phyloP scores from a whole-genome alignment of 495 filamentous ascomycete species.

The Symbiotaphrina buchneri region DNA sequence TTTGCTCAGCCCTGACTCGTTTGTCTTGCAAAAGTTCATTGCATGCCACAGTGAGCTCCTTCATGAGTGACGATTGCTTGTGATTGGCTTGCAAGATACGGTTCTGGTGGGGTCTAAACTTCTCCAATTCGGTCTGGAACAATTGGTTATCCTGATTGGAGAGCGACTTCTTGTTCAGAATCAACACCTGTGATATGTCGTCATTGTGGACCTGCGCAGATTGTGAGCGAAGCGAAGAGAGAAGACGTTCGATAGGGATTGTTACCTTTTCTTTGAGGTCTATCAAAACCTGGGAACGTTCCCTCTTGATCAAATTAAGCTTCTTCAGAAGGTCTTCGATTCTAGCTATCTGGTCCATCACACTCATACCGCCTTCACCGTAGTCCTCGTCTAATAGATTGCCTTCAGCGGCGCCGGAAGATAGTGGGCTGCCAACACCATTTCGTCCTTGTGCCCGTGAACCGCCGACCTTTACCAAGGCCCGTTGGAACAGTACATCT shows the following conservation, averaged over 20 bases:
- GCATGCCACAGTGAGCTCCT: constrained; percentile 78
- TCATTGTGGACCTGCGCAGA: constrained; percentile 61
- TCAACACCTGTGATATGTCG: constrained; percentile 90
- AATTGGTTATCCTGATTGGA: constrained; percentile 71
- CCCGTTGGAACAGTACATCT: constrained; percentile 72
- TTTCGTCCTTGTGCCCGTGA: constrained; percentile 26
- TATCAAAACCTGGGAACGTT: constrained; percentile 77
- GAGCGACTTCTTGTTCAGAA: constrained; percentile 91
- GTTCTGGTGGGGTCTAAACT: constrained; percentile 85
- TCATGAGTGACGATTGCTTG: constrained; percentile 84
- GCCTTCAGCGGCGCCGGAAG: constrained; percentile 31
- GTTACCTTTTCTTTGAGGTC: constrained; percentile 89
- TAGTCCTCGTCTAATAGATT: constrained; percentile 84
- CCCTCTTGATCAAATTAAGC: constrained; percentile 74
- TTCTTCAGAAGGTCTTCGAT: constrained; percentile 87
- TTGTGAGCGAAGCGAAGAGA: constrained; percentile 11
- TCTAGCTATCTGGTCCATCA: constrained; percentile 69
- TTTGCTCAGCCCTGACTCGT: constrained; percentile 79
- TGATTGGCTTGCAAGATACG: constrained; percentile 78
- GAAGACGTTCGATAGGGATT: not conserved
- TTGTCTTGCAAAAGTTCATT: constrained; percentile 82
- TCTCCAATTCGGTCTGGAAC: constrained; percentile 86
- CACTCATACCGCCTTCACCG: constrained; percentile 51
- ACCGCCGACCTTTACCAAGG: constrained; percentile 43
- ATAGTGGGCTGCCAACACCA: constrained; percentile 33